Conservation (phyloP, 108 stramenopile species). For the Epithemia pelagica region DNA sequence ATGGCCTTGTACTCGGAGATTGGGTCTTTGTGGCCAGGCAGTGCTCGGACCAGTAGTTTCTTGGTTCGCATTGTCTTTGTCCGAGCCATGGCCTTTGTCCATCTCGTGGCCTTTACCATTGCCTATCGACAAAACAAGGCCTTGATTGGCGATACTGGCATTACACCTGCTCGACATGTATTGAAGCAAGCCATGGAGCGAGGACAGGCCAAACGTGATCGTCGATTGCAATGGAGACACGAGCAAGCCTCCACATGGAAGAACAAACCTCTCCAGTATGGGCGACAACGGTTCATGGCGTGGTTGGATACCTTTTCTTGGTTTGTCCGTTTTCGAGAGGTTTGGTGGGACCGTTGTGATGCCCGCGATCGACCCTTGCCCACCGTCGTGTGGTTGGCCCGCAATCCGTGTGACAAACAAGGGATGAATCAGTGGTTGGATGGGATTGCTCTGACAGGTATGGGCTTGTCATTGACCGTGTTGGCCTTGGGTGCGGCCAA, state of each 20-base stretch:
- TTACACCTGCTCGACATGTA: constrained; percentile 40
- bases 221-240: constrained; percentile 14
- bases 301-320: not conserved
- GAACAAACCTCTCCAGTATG: not conserved
- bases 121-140: constrained; percentile 53
- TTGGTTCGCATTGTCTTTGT: constrained; percentile 54
- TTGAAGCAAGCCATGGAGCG: constrained; percentile 30
- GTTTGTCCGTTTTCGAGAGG: constrained; percentile 22
- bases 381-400: constrained; percentile 46
- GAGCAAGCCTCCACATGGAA: constrained; percentile 3
- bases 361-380: constrained; percentile 32
- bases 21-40: too few relatives aligned
- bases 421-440: constrained; percentile 58
- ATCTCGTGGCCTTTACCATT: constrained; percentile 48
- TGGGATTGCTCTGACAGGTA: constrained; percentile 39
- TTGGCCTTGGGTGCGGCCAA: constrained; percentile 52
- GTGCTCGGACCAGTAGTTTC: too few relatives aligned
- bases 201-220: constrained; percentile 16
- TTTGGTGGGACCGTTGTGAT: constrained; percentile 49
- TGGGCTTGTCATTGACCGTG: constrained; percentile 27
- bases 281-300: not conserved
- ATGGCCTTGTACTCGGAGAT: too few relatives aligned
- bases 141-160: constrained; percentile 54
- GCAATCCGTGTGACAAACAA: constrained; percentile 9
- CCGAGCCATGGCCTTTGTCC: constrained; percentile 54